Conservation (phyloP, 805 yeast species). For the Wickerhamiella occidentalis region DNA sequence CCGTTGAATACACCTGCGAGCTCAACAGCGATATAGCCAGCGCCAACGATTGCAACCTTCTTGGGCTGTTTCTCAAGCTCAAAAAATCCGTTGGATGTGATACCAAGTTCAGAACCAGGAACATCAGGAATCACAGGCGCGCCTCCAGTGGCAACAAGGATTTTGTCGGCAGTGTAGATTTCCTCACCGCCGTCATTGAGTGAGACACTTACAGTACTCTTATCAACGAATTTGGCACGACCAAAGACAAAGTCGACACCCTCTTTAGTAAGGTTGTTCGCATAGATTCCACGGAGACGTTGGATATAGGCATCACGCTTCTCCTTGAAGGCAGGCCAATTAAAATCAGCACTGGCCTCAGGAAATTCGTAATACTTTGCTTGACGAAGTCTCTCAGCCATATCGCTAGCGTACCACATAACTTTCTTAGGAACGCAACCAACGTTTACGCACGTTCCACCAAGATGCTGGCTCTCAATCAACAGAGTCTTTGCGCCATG, state of each 20-base stretch:
- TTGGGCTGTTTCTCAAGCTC: conserved; percentile 72
- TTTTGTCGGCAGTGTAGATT: conserved; percentile 63
- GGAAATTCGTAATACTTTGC: conserved; percentile 77
- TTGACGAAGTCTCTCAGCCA: conserved; percentile 61
- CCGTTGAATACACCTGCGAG: conserved; percentile 89
- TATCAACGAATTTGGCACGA: conserved; percentile 57
- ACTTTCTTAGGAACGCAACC: conserved; percentile 99
- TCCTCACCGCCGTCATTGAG: conserved; percentile 48
- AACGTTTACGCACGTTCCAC: conserved; percentile 98
- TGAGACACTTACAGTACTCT: conserved; percentile 54
- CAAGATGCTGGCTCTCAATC: conserved; percentile 69
- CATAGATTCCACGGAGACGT: conserved; percentile 88
- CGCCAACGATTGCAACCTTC: conserved; percentile 89
- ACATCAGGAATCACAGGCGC: conserved; percentile 55
- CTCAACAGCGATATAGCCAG: conserved; percentile 96
- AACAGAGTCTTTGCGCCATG: conserved; percentile 82
- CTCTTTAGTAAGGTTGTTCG: conserved; percentile 73
- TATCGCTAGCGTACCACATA: conserved; percentile 95
- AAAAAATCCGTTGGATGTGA: conserved; percentile 85
- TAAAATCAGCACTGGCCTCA: conserved; percentile 47
- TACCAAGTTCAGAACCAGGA: conserved; percentile 75
- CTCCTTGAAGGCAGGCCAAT: conserved; percentile 70
- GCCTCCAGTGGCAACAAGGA: conserved; percentile 92
- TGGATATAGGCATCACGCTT: conserved; percentile 87
- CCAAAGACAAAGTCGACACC: conserved; percentile 82